Base-by-base conservation (phyloP, 495 filamentous ascomycete genomes). In the Neurospora sp. region DNA sequence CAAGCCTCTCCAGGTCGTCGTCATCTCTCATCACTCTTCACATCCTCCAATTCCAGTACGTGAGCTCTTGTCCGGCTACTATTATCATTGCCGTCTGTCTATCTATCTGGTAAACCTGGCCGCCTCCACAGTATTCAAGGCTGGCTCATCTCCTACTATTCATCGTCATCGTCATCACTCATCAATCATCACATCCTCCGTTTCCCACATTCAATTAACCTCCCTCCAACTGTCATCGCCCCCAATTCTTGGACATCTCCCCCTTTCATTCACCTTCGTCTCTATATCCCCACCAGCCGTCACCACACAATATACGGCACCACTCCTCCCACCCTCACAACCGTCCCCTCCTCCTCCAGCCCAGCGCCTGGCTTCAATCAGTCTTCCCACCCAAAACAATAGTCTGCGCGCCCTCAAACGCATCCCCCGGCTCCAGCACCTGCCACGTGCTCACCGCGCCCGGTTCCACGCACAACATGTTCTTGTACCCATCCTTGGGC, bases 401-500 rank as follows among this genome's bases (percentile, higher is more conserved):
- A 59, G 90, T 89, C 87, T 96, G 92, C 35, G 92, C 93, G 10
- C 93, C 96, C 82, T 97, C 94, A 86, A 94, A 97, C 10, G 90
- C 90, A 77, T 97, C 96, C 10, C 93, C 93, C 11, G 87, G 88
- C 80, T 98, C 96, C 72, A 99, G 83, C 12, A 87, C 91, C 82
- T 91, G 89, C 93, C 93, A 98, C 5, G 84, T 87, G 72, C 86
- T 83, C 16, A 99, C 96, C 0, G 91, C 86, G 3, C 96, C 96
- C 8, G 94, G 91, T 83, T 98, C 96, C 68, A 98, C 89, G 81
- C 95, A 98, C 69, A 99, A 83, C 93, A 98, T 97, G 27, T 93
- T 87, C 84, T 92, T 91, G 82, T 90, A 98, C 31, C 93, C 96
- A 72, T 94, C 92, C 76, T 93, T 90, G 5, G 95, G 95, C 68